These are phyloP conservation scores for Silene latifolia DNA, from an alignment of 148 eudicot species.

Conservation along the genomic window DNA sequence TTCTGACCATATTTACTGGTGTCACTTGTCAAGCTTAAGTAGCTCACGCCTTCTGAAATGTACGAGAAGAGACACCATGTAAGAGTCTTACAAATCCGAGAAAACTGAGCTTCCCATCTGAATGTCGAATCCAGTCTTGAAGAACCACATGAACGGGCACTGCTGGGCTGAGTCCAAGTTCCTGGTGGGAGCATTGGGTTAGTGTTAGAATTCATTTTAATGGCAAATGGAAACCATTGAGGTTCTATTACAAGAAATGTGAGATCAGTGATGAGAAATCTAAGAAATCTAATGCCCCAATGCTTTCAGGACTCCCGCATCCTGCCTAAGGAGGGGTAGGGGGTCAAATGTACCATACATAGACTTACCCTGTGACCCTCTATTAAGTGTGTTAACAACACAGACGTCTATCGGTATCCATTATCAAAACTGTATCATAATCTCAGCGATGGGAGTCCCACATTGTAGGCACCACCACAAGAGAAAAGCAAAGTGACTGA, in stretches of 20 bases:
- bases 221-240: too few relatives aligned
- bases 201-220: too few relatives aligned
- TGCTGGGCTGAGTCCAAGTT: slow-evolving; percentile 88
- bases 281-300: too few relatives aligned
- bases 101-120: slow-evolving; percentile 93
- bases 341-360: too few relatives aligned
- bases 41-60: slow-evolving; percentile 59
- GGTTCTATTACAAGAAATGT: too few relatives aligned
- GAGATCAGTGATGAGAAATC: too few relatives aligned
- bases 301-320: too few relatives aligned
- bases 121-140: slow-evolving; percentile 91
- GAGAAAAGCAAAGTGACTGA: background rate
- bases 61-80: slow-evolving; percentile 76
- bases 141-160: slow-evolving; percentile 95
- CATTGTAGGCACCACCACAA: background rate
- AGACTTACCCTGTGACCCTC: too few relatives aligned
- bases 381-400: too few relatives aligned
- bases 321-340: too few relatives aligned
- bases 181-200: slow-evolving; percentile 34
- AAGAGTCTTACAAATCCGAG: slow-evolving; percentile 83
- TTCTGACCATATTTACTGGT: slow-evolving; percentile 9
- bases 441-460: background rate
- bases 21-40: background rate
- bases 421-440: too few relatives aligned
- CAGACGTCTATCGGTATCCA: too few relatives aligned